Evolutionary conservation across 768 basidiomycete genomes (phyloP), one percentile per base, ranked within the genome.

Genomic region (Sarcomyxa edulis): DNA sequence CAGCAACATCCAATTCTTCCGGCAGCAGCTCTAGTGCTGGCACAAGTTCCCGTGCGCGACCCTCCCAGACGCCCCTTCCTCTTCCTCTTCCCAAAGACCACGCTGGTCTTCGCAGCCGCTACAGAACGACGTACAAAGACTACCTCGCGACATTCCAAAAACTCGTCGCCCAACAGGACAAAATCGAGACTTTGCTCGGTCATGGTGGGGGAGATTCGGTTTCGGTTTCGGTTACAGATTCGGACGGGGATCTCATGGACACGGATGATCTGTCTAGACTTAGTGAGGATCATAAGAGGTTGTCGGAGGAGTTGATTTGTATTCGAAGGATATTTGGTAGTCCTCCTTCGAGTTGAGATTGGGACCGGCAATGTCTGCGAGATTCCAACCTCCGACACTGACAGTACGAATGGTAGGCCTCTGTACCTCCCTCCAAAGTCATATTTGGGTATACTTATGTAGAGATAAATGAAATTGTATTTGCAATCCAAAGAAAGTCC

Each of bases 201-300:
- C 47, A 55, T 15, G 66, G 64, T 25, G 52, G 57, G 16, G 54
- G 54, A 20, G 63, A 53, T 23, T 47, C 50, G 26, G 62, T 55
- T 6, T 61, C 61, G 12, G 52, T 64, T 33, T 67, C 62, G 10
- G 78, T 76, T 46, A 77, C 74, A 8, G 76, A 75, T 38, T 71
- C 62, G 6, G 79, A 79, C 44, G 51, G 64, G 14, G 76, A 77
- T 32, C 40, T 81, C 26, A 53, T 81, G 65, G 71, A 71, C 43
- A 52, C 62, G 3, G 75, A 81, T 23, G 79, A 77, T 11, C 44
- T 82, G 41, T 48, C 56, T 37, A 65, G 61, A 38, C 49, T 81
- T 18, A 64, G 58, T 36, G 48, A 49, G 7, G 67, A 71, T 7
- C 67, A 79, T 49, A 61, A 64, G 42, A 61, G 61, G 29, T 62